These are phyloP conservation scores for Saprolegnia parasitica DNA, from an alignment of 352 stramenopile species.

Conservation along the genomic window DNA sequence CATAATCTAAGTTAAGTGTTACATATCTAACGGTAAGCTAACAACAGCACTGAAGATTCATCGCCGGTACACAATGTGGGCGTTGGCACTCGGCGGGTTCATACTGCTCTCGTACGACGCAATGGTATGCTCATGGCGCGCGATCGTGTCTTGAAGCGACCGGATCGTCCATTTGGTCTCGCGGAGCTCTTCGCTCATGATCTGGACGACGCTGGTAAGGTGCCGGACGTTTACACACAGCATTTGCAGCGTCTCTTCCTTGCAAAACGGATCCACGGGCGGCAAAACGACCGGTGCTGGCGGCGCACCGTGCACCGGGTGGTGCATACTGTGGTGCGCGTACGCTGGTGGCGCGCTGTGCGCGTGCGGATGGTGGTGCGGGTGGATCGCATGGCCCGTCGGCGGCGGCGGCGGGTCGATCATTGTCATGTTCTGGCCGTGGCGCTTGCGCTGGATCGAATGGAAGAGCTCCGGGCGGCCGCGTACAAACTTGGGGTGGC, in stretches of 20 bases:
- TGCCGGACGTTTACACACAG: slow-evolving; percentile 4
- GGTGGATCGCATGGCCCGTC: neutral
- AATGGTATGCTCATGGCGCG: slow-evolving; percentile 7
- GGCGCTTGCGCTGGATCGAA: slow-evolving; percentile 56
- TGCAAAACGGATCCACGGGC: slow-evolving; percentile 9
- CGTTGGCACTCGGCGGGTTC: neutral
- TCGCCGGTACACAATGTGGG: slow-evolving; percentile 5
- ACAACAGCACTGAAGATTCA: neutral
- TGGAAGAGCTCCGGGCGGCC: slow-evolving; percentile 59
- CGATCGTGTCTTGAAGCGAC: slow-evolving; percentile 14
- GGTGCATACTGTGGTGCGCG: neutral
- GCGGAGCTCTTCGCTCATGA: slow-evolving; percentile 16
- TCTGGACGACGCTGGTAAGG: slow-evolving; percentile 8
- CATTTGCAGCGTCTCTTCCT: slow-evolving; percentile 16
- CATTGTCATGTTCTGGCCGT: neutral
- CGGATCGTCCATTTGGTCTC: slow-evolving; percentile 19
- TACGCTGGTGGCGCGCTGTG: neutral
- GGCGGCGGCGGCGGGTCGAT: neutral
- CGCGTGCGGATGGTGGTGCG: neutral
- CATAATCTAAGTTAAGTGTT: too few species aligned
- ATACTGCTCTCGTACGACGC: slow-evolving; percentile 8
- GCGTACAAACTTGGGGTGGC: slow-evolving; percentile 77
- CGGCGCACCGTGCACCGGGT: neutral
- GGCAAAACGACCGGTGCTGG: neutral
- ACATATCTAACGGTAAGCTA: too few species aligned